Percentiles rank a stretch among this genome's conserved stretches.
phyloP scores from a whole-genome alignment of 2,329 filamentous ascomycete genomes.

The Colletotrichum tropicicola region DNA sequence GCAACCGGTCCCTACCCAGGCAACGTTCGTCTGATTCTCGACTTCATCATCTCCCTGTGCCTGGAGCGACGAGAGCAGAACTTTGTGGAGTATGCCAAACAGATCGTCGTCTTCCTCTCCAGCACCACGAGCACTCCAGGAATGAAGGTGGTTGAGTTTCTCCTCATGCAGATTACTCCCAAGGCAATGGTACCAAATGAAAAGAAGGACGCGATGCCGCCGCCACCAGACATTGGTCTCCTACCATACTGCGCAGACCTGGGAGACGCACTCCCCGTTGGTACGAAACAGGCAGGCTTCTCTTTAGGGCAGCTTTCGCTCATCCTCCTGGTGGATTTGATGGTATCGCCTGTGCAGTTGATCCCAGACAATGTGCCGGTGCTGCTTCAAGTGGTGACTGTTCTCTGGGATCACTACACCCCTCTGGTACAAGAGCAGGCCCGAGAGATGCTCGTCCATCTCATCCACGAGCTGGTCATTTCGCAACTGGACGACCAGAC shows the following conservation, averaged over 20 bases:
- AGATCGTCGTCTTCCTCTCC: conserved; percentile 95
- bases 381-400: conserved; percentile 88
- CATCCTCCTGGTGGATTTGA: conserved; percentile 93
- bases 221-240: conserved; percentile 76
- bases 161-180: conserved; percentile 89
- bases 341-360: conserved; percentile 90
- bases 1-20: conserved; percentile 92
- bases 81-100: conserved; percentile 97
- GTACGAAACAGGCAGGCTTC: conserved; percentile 91
- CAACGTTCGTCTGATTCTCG: conserved; percentile 92
- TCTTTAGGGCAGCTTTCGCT: conserved; percentile 93
- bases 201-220: conserved; percentile 73
- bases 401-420: conserved; percentile 98
- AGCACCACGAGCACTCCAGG: conserved; percentile 79
- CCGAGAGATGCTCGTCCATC: conserved; percentile 95
- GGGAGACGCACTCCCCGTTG: conserved; percentile 79
- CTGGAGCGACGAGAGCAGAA: conserved; percentile 95
- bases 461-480: conserved; percentile 95
- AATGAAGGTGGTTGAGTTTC: conserved; percentile 91
- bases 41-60: conserved; percentile 96
- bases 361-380: conserved; percentile 83
- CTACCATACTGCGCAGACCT: conserved; percentile 93
- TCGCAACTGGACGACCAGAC: conserved; percentile 76
- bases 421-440: conserved; percentile 95
- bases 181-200: conserved; percentile 97